A percentile compares a stretch with the other conserved stretches of the same genome.
Evolutionary conservation across 441 rosid genomes (phyloP).

Genomic region (Eugenia klotzschiana): DNA sequence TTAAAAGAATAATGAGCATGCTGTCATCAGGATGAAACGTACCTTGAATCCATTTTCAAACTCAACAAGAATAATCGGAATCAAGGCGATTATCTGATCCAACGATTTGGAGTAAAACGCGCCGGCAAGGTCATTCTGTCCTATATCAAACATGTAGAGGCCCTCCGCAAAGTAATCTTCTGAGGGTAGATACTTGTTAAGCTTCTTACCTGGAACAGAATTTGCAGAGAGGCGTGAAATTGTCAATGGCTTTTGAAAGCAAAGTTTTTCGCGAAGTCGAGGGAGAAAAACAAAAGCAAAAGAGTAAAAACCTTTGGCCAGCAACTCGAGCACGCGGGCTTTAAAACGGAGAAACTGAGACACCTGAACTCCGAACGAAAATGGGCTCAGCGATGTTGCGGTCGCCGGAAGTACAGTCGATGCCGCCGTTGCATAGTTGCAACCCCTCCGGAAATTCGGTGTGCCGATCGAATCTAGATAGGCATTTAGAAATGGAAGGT

Average conservation of each 20-base stretch:
- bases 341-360: conserved; percentile 75
- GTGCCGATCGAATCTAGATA: conserved; percentile 76
- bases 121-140: conserved; percentile 94
- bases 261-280: not conserved
- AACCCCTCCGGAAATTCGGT: conserved; percentile 68
- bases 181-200: conserved; percentile 44
- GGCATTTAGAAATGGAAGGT: conserved; percentile 71
- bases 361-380: conserved; percentile 69
- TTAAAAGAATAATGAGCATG: not conserved
- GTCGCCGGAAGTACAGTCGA: conserved; percentile 68
- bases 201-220: conserved; percentile 34
- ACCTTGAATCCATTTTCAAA: conserved; percentile 77
- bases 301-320: conserved; percentile 27
- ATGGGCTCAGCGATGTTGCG: conserved; percentile 62
- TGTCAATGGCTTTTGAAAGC: not conserved
- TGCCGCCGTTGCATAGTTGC: conserved; percentile 92
- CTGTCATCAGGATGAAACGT: not conserved
- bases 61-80: conserved; percentile 52
- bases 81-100: conserved; percentile 65
- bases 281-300: not conserved
- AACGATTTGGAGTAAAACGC: conserved; percentile 75
- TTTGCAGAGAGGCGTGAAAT: not conserved
- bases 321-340: conserved; percentile 48
- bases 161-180: conserved; percentile 56
- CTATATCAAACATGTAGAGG: conserved; percentile 85